Percentiles rank a stretch among this genome's conserved stretches.
phyloP scores from a whole-genome alignment of 2,329 filamentous ascomycete species.

The Harringtonia aguacate region DNA sequence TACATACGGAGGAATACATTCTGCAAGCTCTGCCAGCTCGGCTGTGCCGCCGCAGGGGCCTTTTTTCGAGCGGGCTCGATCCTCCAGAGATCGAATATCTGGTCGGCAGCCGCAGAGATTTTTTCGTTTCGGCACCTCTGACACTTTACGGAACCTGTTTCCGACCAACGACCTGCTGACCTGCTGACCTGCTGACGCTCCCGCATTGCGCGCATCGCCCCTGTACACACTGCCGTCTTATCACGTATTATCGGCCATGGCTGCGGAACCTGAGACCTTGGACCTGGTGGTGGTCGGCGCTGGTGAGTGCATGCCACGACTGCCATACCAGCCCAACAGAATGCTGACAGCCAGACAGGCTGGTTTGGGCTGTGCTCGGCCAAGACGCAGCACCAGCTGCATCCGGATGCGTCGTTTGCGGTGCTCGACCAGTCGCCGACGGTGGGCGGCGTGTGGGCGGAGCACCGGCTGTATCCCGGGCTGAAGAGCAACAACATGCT shows the following conservation, averaged over 20 bases:
- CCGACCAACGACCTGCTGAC: no score
- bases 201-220: no score
- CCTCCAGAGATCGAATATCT: no score
- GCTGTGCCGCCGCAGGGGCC: no score
- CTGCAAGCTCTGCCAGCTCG: no score
- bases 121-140: no score
- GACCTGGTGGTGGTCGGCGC: constrained; percentile 41
- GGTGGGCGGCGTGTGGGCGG: constrained; percentile 60
- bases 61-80: no score
- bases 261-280: constrained; percentile 26
- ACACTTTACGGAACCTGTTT: no score
- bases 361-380: constrained; percentile 44
- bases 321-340: not conserved
- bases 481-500: constrained; percentile 66
- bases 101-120: no score
- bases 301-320: constrained; percentile 28
- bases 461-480: constrained; percentile 54
- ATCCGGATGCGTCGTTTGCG: constrained; percentile 44
- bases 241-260: constrained; percentile 1
- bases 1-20: no score
- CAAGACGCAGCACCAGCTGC: constrained; percentile 48
- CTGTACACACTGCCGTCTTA: no score
- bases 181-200: no score
- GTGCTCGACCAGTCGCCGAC: constrained; percentile 47
- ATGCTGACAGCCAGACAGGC: constrained; percentile 9